These are phyloP conservation scores for Firmiana major DNA, from an alignment of 345 rosid genomes.

Conservation along the genomic window DNA sequence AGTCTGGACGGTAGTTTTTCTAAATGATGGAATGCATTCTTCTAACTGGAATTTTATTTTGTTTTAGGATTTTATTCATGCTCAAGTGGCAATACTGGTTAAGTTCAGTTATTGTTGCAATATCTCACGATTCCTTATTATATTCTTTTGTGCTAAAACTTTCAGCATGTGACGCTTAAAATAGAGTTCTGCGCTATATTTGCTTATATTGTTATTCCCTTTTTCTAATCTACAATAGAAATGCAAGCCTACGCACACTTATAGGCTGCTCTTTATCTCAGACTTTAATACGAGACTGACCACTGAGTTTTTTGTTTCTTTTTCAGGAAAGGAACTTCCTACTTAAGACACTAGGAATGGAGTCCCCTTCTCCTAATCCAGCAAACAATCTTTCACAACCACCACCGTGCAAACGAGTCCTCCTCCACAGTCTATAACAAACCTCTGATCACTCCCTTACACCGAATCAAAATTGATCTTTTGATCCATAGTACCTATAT, in stretches of 20 bases:
- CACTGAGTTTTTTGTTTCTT: neutral
- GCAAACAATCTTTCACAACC: constrained; percentile 58
- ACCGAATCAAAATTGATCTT: constrained; percentile 15
- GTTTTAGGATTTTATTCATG: neutral
- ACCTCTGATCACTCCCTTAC: constrained; percentile 30
- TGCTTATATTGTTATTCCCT: neutral
- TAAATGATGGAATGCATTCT: neutral
- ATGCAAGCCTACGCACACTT: neutral
- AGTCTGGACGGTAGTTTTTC: neutral
- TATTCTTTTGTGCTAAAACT: neutral
- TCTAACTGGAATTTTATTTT: neutral
- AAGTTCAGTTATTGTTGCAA: too few relatives aligned
- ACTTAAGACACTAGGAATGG: constrained; percentile 87
- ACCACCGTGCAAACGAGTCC: constrained; percentile 95
- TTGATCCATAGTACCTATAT: constrained; percentile 20
- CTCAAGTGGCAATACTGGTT: neutral
- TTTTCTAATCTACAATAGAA: neutral
- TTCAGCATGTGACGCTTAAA: neutral
- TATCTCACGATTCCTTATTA: neutral
- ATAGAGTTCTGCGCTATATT: neutral
- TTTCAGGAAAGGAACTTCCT: constrained; percentile 91
- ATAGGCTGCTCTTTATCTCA: neutral
- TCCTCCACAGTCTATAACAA: constrained; percentile 77
- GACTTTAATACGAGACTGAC: constrained; percentile 25
- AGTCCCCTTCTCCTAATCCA: constrained; percentile 61